Percentiles rank a stretch among this genome's conserved stretches.
Conservation (phyloP, 2,329 filamentous ascomycete species). For the Thielaviopsis punctulata region DNA sequence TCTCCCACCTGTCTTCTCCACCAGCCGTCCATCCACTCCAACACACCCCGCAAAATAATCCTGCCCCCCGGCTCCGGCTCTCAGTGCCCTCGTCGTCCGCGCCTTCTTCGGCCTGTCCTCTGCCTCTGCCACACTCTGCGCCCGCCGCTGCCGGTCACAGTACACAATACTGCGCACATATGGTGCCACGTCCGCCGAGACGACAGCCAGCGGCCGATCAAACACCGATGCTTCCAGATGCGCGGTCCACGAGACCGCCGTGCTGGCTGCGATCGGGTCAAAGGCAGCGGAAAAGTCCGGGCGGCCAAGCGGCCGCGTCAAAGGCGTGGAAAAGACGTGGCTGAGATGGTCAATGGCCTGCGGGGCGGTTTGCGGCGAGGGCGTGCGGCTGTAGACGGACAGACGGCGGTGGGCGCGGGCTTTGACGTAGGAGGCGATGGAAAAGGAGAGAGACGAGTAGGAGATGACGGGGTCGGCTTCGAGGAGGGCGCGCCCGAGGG, state of each 20-base stretch:
- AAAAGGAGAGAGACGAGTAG: conserved; percentile 14
- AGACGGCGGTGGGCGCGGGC: not conserved
- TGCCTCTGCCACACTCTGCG: too few relatives aligned
- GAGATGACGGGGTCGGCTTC: conserved; percentile 24
- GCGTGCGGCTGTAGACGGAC: too few relatives aligned
- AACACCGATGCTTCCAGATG: conserved; percentile 53
- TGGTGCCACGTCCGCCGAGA: conserved; percentile 67
- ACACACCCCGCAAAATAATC: conserved; percentile 3
- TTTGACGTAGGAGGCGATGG: conserved; percentile 3
- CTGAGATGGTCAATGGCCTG: too few relatives aligned
- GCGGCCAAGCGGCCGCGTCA: too few relatives aligned
- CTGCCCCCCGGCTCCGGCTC: not conserved
- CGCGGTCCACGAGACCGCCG: conserved; percentile 3
- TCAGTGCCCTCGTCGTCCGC: not conserved
- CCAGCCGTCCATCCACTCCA: conserved; percentile 1
- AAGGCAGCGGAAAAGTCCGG: too few relatives aligned
- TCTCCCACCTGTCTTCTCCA: not conserved
- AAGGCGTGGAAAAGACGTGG: too few relatives aligned
- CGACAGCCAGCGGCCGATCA: conserved; percentile 48
- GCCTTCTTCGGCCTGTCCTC: conserved; percentile 23
- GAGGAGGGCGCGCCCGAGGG: conserved; percentile 29
- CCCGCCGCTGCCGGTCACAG: conserved; percentile 54
- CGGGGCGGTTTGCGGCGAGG: too few relatives aligned
- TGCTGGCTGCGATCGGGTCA: conserved; percentile 37
- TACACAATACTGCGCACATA: conserved; percentile 76